Conservation (phyloP, 805 yeast genomes). For the Candida sakaeoensis region DNA sequence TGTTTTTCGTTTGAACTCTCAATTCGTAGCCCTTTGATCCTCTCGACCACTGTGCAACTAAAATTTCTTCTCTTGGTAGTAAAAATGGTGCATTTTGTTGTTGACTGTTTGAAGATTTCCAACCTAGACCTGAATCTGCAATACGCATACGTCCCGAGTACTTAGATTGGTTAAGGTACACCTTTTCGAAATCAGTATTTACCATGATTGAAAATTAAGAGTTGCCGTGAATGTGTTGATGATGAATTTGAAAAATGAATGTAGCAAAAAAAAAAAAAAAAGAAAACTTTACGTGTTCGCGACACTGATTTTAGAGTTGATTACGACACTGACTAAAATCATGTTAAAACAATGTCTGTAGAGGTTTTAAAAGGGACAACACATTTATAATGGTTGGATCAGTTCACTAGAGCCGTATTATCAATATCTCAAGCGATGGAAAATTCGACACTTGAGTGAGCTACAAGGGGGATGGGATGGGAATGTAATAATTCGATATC, state of each 20-base stretch:
- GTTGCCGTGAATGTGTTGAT: background rate
- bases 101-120: constrained; percentile 69
- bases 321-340: background rate
- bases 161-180: constrained; percentile 83
- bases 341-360: too few species aligned
- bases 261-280: background rate
- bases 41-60: constrained; percentile 83
- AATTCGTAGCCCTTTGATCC: constrained; percentile 91
- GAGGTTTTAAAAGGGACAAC: too few species aligned
- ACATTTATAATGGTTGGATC: too few species aligned
- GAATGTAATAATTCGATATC: too few species aligned
- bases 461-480: too few species aligned
- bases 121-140: constrained; percentile 95
- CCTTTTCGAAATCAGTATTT: constrained; percentile 81
- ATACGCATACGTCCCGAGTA: constrained; percentile 86
- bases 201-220: constrained; percentile 23
- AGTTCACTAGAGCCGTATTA: too few species aligned
- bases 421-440: too few species aligned
- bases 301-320: too few species aligned
- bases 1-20: constrained; percentile 82
- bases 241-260: constrained; percentile 3
- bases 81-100: constrained; percentile 59
- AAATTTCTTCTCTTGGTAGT: constrained; percentile 80
- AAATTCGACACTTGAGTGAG: too few species aligned
- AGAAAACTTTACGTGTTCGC: constrained; percentile 2